Conservation (phyloP, 2,329 filamentous ascomycete species). For the Colletotrichum sp. region DNA sequence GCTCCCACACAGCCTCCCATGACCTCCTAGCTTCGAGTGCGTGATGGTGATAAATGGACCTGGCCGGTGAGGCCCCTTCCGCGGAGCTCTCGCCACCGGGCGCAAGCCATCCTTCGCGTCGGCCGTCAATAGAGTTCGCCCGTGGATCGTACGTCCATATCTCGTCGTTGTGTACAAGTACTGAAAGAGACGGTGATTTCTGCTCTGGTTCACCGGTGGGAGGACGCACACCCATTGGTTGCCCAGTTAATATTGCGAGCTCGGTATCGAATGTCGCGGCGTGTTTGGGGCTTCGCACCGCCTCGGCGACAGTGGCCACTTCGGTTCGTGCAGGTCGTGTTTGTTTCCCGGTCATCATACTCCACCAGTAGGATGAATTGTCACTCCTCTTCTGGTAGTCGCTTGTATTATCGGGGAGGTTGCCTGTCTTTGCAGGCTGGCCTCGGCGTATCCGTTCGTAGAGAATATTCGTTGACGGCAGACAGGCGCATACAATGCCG, state of each 20-base stretch:
- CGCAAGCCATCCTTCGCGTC: conserved; percentile 13
- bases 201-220: neutral
- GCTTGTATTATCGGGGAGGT: neutral
- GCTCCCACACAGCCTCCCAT: conserved; percentile 9
- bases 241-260: neutral
- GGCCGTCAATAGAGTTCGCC: conserved; percentile 12
- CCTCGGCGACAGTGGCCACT: neutral
- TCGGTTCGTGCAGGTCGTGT: neutral
- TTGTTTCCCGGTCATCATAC: neutral
- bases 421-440: neutral
- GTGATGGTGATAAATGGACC: neutral
- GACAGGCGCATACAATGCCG: conserved; percentile 22
- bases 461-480: conserved; percentile 23
- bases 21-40: neutral
- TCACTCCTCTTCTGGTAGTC: neutral
- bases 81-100: neutral
- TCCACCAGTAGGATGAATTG: conserved; percentile 5
- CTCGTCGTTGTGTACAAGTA: neutral
- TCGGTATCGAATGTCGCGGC: conserved; percentile 7
- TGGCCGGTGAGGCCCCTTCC: neutral
- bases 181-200: neutral
- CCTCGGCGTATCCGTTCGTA: neutral
- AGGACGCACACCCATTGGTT: neutral
- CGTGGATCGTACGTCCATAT: neutral
- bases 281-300: neutral